Base-by-base conservation (phyloP, 2,329 filamentous ascomycete species). In the Botryotinia narcissicola region DNA sequence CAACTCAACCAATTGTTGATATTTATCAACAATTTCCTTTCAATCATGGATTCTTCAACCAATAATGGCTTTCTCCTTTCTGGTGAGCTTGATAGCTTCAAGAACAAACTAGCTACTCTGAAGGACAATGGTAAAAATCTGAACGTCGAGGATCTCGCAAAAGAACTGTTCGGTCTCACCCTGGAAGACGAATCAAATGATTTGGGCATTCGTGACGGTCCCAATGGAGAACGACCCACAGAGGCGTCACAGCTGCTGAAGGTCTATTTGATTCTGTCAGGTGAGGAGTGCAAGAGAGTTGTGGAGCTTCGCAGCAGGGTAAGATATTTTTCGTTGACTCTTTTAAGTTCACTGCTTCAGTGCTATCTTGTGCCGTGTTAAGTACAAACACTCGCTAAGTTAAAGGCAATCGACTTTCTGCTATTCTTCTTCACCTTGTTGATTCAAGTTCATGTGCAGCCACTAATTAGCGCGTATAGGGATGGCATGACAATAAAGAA, bases 401-500 rank as follows among this genome's bases (percentile, higher is more conserved):
- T 18, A 7, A 16, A 14, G 2, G 1, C 35, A n/a, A 18, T 29
- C 44, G 35, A 20, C 6, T 20, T 18, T n/a, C 7, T 32, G 14
- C 22, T 20, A 25, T 20, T 12, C 4, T 54, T n/a, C 8, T 67
- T 8, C 22, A 7, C 18, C 25, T 42, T 20, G n/a, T 42, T 20
- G 16, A 29, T 32, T 54, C 40, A 42, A 32, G 18, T 12, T 35
- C 35, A 32, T 32, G 18, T 29, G 35, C 61, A 14, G 25, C 51
- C 37, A 63, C 35, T 59, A 20, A 60, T 54, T 12, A 35, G 68
- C 59, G 10, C 22, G 68, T 42, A 25, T 48, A 79, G 75, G 76
- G 76, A 18, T 76, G 87, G 86, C 84, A 84, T 32, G 86, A 85
- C 84, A 77, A 82, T 0, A 86, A 82, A 69, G 77, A 81, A 0